phyloP scores from a whole-genome alignment of 306 rosid species.

The Begonia fuchsioides region DNA sequence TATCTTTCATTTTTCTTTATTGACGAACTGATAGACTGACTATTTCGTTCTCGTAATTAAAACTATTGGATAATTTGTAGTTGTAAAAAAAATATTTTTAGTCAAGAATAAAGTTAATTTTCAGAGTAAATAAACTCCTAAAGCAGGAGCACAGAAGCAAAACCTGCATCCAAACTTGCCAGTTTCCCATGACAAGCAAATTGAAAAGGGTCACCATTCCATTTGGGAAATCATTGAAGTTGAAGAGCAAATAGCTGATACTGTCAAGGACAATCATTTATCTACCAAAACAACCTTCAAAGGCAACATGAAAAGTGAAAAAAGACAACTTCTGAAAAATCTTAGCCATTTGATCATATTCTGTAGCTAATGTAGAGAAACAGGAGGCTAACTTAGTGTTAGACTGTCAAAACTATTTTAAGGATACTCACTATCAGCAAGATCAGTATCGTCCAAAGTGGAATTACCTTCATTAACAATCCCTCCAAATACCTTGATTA shows the following conservation, averaged over 20 bases:
- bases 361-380: too few species aligned
- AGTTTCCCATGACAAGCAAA: slow-evolving; percentile 69
- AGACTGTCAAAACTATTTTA: slow-evolving; percentile 10
- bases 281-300: slow-evolving; percentile 5
- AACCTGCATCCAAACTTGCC: slow-evolving; percentile 86
- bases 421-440: slow-evolving; percentile 87
- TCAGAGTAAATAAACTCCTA: neutral
- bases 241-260: slow-evolving; percentile 73
- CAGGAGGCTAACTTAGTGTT: too few species aligned
- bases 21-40: too few species aligned
- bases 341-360: too few species aligned
- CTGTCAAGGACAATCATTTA: slow-evolving; percentile 48
- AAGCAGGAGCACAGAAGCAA: slow-evolving; percentile 11
- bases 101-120: too few species aligned
- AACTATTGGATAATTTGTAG: too few species aligned
- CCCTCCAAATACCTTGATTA: slow-evolving; percentile 67
- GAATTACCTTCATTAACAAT: slow-evolving; percentile 74
- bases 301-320: neutral
- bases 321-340: neutral
- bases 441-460: slow-evolving; percentile 49
- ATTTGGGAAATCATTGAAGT: slow-evolving; percentile 89
- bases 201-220: slow-evolving; percentile 99
- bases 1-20: too few species aligned
- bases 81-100: too few species aligned
- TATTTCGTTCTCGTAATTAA: too few species aligned